Conservation (phyloP, 306 rosid genomes). For the Quercus rubra region DNA sequence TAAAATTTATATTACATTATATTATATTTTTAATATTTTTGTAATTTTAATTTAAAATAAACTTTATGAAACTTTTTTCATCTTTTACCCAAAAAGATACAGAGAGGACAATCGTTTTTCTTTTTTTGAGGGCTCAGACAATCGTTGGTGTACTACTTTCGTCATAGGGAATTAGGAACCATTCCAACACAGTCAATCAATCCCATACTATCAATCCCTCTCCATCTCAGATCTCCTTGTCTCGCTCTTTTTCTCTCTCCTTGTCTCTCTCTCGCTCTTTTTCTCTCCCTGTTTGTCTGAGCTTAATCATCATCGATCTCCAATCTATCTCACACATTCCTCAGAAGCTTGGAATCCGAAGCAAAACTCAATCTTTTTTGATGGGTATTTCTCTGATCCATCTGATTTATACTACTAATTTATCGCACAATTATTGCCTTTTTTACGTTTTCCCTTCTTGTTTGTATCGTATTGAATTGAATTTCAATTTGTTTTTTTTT, state of each 20-base stretch:
- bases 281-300: conserved; percentile 4
- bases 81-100: too few species aligned
- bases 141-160: too few species aligned
- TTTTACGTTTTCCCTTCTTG: not conserved
- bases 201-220: too few species aligned
- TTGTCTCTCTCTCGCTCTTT: not conserved
- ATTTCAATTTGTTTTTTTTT: conserved; percentile 12
- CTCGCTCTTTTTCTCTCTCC: conserved; percentile 20
- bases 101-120: too few species aligned
- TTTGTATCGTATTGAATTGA: conserved; percentile 1
- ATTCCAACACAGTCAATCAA: too few species aligned
- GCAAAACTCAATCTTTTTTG: conserved; percentile 38
- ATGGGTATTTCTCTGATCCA: conserved; percentile 18
- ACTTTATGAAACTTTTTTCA: too few species aligned
- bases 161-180: too few species aligned
- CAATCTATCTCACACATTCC: conserved; percentile 24
- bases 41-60: too few species aligned
- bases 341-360: conserved; percentile 20
- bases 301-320: conserved; percentile 17
- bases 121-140: too few species aligned
- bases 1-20: too few species aligned
- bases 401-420: conserved; percentile 14
- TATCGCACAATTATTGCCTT: not conserved
- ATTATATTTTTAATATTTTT: too few species aligned
- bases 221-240: conserved; percentile 26